Evolutionary conservation across 192 early-diverging fungal genomes (phyloP).

Genomic region (Lunasporangiospora selenospora): DNA sequence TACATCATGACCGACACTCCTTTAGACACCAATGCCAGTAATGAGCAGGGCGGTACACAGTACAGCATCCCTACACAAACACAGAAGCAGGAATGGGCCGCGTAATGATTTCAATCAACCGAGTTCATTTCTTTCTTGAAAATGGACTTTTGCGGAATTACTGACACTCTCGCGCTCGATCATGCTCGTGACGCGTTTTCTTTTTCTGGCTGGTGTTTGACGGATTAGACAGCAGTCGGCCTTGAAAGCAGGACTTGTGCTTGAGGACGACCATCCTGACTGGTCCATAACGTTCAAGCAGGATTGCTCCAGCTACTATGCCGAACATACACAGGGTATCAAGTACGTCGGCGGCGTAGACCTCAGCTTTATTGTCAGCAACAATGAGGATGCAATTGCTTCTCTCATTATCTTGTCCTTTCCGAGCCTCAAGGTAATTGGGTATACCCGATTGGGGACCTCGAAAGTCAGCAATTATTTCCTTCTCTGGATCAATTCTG

Average conservation of each 20-base stretch:
- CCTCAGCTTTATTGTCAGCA: conserved; percentile 69
- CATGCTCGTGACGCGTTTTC: no score
- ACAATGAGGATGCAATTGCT: conserved; percentile 67
- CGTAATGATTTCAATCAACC: conserved; percentile 4
- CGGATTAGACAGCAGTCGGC: conserved; percentile 25
- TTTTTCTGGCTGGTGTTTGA: no score
- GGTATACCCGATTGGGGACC: background rate
- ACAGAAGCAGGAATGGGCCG: conserved; percentile 44
- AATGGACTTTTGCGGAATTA: background rate
- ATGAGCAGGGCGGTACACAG: background rate
- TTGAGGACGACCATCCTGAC: conserved; percentile 25
- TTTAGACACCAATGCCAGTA: no score
- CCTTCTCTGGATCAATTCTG: no score
- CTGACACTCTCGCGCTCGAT: background rate
- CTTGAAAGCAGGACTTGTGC: conserved; percentile 19
- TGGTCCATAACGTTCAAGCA: conserved; percentile 22
- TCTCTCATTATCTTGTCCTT: conserved; percentile 76
- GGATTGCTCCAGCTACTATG: background rate
- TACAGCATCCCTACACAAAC: conserved; percentile 23
- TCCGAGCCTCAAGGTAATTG: conserved; percentile 62
- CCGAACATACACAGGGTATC: conserved; percentile 32
- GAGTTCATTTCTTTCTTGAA: background rate
- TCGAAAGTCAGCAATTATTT: background rate
- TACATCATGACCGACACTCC: no score
- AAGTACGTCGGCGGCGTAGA: conserved; percentile 79